Percentiles rank a stretch among this genome's conserved stretches.
These are phyloP conservation scores for Noccaea caerulescens DNA, from an alignment of 345 rosid genomes.

Conservation along the genomic window DNA sequence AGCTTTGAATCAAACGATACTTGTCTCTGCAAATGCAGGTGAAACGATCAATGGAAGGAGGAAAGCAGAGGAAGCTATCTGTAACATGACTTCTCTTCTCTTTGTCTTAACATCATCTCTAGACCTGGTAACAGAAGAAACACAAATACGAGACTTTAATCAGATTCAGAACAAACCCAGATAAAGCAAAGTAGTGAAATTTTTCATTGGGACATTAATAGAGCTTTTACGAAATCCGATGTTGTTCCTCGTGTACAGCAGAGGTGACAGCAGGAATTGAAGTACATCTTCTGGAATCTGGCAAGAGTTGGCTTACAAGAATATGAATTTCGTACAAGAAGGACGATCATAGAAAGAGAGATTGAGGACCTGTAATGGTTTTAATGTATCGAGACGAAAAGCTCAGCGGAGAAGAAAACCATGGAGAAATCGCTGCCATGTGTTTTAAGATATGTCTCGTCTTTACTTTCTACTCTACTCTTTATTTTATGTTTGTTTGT, in stretches of 20 bases:
- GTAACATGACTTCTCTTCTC: conserved; percentile 66
- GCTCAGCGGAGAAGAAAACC: conserved; percentile 43
- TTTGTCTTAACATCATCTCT: conserved; percentile 36
- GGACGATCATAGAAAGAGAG: neutral
- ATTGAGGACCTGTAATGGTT: conserved; percentile 2
- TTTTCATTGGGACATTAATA: neutral
- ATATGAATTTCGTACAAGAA: neutral
- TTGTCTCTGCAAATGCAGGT: conserved; percentile 51
- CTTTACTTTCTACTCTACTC: neutral
- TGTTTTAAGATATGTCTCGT: conserved; percentile 35
- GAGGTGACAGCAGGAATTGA: conserved; percentile 34
- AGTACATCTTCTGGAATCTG: conserved; percentile 36
- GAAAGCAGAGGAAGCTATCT: conserved; percentile 52
- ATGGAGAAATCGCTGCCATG: conserved; percentile 63
- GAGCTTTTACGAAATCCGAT: conserved; percentile 7
- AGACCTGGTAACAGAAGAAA: conserved; percentile 15
- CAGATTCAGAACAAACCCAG: conserved; percentile 24
- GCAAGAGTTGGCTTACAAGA: conserved; percentile 17
- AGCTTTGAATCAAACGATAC: conserved; percentile 17
- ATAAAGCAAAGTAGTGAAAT: neutral
- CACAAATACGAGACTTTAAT: conserved; percentile 16
- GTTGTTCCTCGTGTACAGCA: conserved; percentile 36
- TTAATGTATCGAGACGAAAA: conserved; percentile 29
- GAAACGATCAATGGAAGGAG: conserved; percentile 51
- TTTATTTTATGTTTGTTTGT: neutral